Evolutionary conservation across 441 rosid genomes (phyloP), one percentile per base, ranked within the genome.

Genomic region (Brassica balearica): DNA sequence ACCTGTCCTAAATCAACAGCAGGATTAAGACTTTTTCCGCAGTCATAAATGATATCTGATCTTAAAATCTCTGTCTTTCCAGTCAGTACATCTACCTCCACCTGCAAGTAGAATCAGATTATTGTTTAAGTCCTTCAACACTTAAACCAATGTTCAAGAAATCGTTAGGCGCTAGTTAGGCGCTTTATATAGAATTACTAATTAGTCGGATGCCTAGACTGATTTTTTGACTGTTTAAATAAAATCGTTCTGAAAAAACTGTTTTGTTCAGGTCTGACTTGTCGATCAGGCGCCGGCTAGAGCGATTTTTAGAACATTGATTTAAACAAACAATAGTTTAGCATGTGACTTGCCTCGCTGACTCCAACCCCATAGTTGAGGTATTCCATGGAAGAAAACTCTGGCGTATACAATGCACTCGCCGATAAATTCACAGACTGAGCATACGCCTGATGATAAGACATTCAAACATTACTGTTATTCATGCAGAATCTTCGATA

Each of bases 1-100:
- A 93, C 98, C 97, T 95, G 99, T 84, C 99, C 99, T 82, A 95
- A 84, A 88, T 95, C 98, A 20, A 93, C 93, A 1, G 96, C 95
- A 70, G 99, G 99, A 62, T 93, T 95, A 70, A 95, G 92, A 87
- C 97, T 91, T 83, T 88, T 88, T 80, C 99, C 99, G 11, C 97
- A 90, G 68, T 95, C 98, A 43, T 95, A 93, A 59, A 89, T 66
- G 53, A 95, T 88, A 86, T 93, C 97, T 0, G 93, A 81, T 77
- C 85, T 84, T 86, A 92, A 81, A 76, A 88, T 89, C 68, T 88
- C 82, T 14, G 94, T 88, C 77, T 84, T 83, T 51, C 98, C 99
- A 1, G 98, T 93, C 65, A 90, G 80, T 78, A 95, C 83, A 78
- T 92, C 90, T 14, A 90, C 73, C 85, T 92, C 99, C 75, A 95